Base-by-base conservation (phyloP, 306 rosid genomes). In the Cucumis melo region DNA sequence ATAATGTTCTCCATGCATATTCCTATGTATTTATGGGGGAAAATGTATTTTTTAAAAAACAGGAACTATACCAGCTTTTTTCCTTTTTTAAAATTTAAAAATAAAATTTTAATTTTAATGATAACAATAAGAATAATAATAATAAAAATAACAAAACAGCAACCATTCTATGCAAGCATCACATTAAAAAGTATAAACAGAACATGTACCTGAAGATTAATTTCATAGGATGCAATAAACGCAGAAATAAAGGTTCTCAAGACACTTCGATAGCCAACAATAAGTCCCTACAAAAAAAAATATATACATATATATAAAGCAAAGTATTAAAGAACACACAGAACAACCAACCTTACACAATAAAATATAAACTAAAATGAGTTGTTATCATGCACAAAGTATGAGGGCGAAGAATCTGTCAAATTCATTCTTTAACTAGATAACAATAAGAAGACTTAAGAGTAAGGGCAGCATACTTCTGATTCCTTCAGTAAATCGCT, bases 221-320 rank as follows among this genome's bases (percentile, higher is more conserved):
- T 85, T 85, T 91, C 98, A 87, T 94, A 94, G 56, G 97, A 90
- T 76, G 97, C 97, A 86, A 94, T 82, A 83, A 91, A 90, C 71
- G 97, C 93, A 84, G 97, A 91, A 76, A 91, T 62, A 82, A 86
- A 84, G 74, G 98, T 90, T 87, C 97, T 90, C 81, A 94, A 84
- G 76, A 94, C 96, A 89, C 97, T 87, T 34, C 89, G 88, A 81
- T 90, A 91, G 68, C 96, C 96, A 75, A 91, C 83, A 82, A 85
- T 81, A 44, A 92, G 89, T 59, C 96, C 98, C 97, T 93, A 20
- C 81, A 39, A 38, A 80, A 19, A 75, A 46, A 73, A 32, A 32
- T 3, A 32, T 5, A 42, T 15, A 17, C 56, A 77, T 53, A 81
- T 20, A 58, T 50, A 19, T 19, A 8, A 23, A 41, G 32, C 8